Evolutionary conservation across 2,329 filamentous ascomycete species (phyloP).

Genomic region (Alternaria rosae): DNA sequence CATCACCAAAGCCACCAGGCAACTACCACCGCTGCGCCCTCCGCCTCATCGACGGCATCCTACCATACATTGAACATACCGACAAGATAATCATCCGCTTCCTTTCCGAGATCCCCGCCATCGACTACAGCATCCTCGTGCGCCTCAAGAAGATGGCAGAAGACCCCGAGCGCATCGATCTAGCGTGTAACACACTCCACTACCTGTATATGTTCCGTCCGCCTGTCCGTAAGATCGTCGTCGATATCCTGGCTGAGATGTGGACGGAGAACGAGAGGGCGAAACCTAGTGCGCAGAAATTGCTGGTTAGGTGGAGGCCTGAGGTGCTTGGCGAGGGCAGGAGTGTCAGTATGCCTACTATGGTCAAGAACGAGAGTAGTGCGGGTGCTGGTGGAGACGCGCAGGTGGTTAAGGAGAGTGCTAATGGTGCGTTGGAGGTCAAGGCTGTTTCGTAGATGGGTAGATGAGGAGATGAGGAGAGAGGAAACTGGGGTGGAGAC

Average conservation of each 20-base stretch:
- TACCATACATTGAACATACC: conserved; percentile 88
- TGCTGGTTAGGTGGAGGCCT: conserved; percentile 64
- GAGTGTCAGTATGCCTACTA: conserved; percentile 11
- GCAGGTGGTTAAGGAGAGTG: conserved; percentile 29
- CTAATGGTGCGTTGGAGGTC: conserved; percentile 40
- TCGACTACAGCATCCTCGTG: conserved; percentile 75
- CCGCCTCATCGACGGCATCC: conserved; percentile 84
- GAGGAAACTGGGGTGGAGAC: too few species aligned
- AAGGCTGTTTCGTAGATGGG: conserved; percentile 30
- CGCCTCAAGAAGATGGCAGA: conserved; percentile 71
- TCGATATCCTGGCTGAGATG: conserved; percentile 66
- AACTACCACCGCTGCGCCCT: conserved; percentile 83
- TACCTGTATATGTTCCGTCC: conserved; percentile 61
- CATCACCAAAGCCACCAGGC: conserved; percentile 37
- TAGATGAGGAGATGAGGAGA: neutral
- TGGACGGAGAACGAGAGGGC: conserved; percentile 60
- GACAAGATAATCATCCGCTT: conserved; percentile 92
- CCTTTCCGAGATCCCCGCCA: conserved; percentile 85
- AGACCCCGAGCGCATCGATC: conserved; percentile 68
- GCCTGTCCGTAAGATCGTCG: conserved; percentile 63
- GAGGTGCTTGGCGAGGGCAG: conserved; percentile 49
- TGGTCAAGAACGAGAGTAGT: conserved; percentile 32
- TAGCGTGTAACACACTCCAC: conserved; percentile 66
- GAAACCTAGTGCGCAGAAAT: conserved; percentile 59
- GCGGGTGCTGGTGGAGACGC: conserved; percentile 2